These are phyloP conservation scores for Wickerhamomyces subpelliculosus DNA, from an alignment of 805 yeast genomes.

Conservation along the genomic window DNA sequence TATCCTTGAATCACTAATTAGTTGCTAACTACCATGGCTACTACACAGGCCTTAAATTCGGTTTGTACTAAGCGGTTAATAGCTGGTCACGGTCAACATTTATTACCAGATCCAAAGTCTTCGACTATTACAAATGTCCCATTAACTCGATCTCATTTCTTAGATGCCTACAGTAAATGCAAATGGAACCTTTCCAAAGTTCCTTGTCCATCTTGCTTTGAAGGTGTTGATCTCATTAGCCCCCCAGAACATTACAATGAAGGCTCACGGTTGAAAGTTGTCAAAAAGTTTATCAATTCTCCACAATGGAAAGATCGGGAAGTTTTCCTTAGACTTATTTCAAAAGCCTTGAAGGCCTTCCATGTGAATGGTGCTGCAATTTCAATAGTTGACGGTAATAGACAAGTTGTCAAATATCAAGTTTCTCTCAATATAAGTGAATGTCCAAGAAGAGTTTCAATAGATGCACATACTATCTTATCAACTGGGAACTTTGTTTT, in stretches of 20 bases:
- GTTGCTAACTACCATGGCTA: too few species aligned
- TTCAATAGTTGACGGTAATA: conserved; percentile 44
- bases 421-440: conserved; percentile 40
- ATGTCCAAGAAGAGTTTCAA: conserved; percentile 47
- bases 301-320: conserved; percentile 44
- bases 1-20: too few species aligned
- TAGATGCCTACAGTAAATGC: conserved; percentile 50
- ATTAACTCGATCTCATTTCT: conserved; percentile 43
- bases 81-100: conserved; percentile 4
- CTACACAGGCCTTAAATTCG: too few species aligned
- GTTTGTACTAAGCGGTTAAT: neutral
- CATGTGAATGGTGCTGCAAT: conserved; percentile 48
- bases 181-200: conserved; percentile 49
- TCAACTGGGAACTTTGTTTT: conserved; percentile 49
- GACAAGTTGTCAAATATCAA: conserved; percentile 44
- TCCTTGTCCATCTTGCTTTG: conserved; percentile 48
- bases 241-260: conserved; percentile 59
- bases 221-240: conserved; percentile 38
- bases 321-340: conserved; percentile 31
- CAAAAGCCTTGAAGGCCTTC: conserved; percentile 33
- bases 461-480: conserved; percentile 65
- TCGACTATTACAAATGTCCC: conserved; percentile 23
- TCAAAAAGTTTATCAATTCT: conserved; percentile 30
- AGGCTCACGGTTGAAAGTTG: conserved; percentile 34
- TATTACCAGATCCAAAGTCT: conserved; percentile 6